Conservation (phyloP, 164 flowering plant genomes). For the Macadamia integrifolia region DNA sequence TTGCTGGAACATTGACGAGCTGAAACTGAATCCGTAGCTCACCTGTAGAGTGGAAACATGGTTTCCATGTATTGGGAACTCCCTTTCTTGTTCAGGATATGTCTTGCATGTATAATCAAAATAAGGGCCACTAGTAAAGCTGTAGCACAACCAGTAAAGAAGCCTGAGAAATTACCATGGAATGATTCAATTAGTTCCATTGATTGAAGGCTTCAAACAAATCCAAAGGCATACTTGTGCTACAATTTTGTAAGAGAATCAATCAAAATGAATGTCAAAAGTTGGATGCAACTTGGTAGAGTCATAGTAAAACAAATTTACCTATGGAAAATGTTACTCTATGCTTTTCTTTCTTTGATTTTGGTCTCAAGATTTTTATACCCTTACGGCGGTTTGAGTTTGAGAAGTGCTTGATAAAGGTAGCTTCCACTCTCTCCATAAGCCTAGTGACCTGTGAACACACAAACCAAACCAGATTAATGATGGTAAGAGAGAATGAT, state of each 20-base stretch:
- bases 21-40: slow-evolving; percentile 1
- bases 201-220: neutral
- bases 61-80: slow-evolving; percentile 42
- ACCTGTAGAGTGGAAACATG: slow-evolving; percentile 73
- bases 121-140: too few species aligned
- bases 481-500: too few species aligned
- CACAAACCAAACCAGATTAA: too few species aligned
- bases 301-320: neutral
- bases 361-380: neutral
- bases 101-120: slow-evolving; percentile 25
- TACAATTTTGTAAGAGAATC: too few species aligned
- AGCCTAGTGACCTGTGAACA: too few species aligned
- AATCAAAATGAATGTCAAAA: neutral
- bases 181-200: too few species aligned
- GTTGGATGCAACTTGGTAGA: neutral
- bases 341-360: neutral
- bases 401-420: too few species aligned
- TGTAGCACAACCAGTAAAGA: too few species aligned
- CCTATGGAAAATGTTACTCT: neutral
- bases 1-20: neutral
- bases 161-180: too few species aligned
- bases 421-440: too few species aligned
- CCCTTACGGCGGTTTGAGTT: neutral
- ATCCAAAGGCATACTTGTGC: neutral
- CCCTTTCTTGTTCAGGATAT: slow-evolving; percentile 25